Base-by-base conservation (phyloP, 768 basidiomycete species). In the Trametes gibbosa region DNA sequence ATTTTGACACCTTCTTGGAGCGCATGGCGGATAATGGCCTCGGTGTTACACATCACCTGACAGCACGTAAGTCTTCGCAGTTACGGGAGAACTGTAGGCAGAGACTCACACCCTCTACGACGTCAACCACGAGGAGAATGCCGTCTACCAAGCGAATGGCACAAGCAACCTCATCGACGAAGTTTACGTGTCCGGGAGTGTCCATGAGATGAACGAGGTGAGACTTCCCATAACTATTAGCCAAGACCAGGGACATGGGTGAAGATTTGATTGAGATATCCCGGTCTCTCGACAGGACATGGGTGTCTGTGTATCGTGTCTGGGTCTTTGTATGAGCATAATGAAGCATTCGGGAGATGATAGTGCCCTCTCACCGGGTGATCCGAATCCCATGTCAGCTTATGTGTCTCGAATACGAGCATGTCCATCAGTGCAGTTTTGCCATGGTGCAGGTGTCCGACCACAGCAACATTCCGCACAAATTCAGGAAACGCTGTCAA, bases 111-210 rank as follows among this genome's bases (percentile, higher is more conserved):
- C 97, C 97, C 77, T 98, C 97, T 5, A 98, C 91, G n/a, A 92
- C 97, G 67, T 99, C 97, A 3, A 99, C 95, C 0, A 98, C 95
- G 23, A 99, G 74, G 1, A 98, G 73, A 45, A 97, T 85, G 34
- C 97, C 97, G 70, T 99, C 97, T 17, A 84, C 87, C 39, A 98
- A 76, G 43, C 97, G 83, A 57, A 95, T 84, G 8, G 92, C 81
- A 7, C 89, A 84, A 1, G 95, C 95, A 21, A 94, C 94, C 74
- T 99, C 97, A 69, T 99, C 97, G n/a, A 95, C 84, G 69, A 99
- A 98, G 74, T 98, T 98, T 59, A 95, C 92, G 68, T 99, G 97
- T 34, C 97, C 97, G 3, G 97, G 97, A 0, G 97, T 98, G 73
- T 99, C 97, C 66, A 99, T 87, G 29, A 98, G 73, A 73, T 99